Percentiles rank a stretch among this genome's conserved stretches.
Evolutionary conservation across 768 basidiomycete genomes (phyloP).

Genomic region (Cystofilobasidium bisporidii): DNA sequence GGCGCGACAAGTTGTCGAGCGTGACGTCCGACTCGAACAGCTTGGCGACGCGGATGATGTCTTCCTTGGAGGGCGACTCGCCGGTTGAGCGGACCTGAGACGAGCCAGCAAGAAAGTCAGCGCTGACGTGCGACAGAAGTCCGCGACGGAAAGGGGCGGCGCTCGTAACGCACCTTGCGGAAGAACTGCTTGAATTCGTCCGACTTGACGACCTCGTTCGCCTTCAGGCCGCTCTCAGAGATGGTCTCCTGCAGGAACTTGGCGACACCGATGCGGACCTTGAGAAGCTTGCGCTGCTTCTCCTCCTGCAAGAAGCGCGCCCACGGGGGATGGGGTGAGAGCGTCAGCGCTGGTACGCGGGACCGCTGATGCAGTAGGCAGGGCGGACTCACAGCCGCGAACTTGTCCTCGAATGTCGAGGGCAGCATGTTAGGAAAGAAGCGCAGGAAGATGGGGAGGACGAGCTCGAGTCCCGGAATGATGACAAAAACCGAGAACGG

Average conservation of each 20-base stretch:
- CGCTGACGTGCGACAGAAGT: neutral
- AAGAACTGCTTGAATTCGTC: constrained; percentile 99
- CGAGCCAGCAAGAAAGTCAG: neutral
- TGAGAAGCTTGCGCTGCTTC: constrained; percentile 88
- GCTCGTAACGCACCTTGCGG: constrained; percentile 59
- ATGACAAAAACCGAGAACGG: constrained; percentile 91
- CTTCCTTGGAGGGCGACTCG: constrained; percentile 75
- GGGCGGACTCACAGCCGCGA: constrained; percentile 66
- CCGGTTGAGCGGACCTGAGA: constrained; percentile 87
- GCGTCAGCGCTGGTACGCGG: too few species aligned
- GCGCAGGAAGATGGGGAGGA: constrained; percentile 90
- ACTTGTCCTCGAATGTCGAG: constrained; percentile 96
- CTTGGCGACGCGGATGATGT: constrained; percentile 88
- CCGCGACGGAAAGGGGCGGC: neutral
- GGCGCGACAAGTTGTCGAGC: constrained; percentile 91
- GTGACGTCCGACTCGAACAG: constrained; percentile 97
- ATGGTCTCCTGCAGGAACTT: constrained; percentile 98
- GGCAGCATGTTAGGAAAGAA: constrained; percentile 98
- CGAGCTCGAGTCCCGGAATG: constrained; percentile 96
- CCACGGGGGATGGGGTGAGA: too few species aligned
- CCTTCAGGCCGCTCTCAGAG: constrained; percentile 83
- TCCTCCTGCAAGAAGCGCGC: constrained; percentile 57
- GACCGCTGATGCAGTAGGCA: too few species aligned
- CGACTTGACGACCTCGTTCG: constrained; percentile 79
- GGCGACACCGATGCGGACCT: constrained; percentile 94